phyloP scores from a whole-genome alignment of 176 grass and related monocot species.

The Carex pumila region DNA sequence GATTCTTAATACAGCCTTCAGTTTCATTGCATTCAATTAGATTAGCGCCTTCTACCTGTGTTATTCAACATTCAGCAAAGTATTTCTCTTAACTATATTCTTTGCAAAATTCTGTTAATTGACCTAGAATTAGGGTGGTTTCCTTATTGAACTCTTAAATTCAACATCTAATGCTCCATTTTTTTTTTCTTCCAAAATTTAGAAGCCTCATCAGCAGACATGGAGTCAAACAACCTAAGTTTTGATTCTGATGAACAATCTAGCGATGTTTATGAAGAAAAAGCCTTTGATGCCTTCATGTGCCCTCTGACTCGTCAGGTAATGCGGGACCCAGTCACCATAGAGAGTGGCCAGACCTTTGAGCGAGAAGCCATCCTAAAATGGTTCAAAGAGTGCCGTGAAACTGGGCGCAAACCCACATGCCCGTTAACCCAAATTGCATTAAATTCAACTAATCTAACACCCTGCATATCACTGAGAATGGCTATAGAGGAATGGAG shows the following conservation, averaged over 20 bases:
- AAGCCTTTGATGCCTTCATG: slow-evolving; percentile 70
- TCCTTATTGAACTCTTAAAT: not conserved
- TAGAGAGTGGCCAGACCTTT: slow-evolving; percentile 84
- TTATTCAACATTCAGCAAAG: not conserved
- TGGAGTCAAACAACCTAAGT: slow-evolving; percentile 16
- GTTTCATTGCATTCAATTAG: not conserved
- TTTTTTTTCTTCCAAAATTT: not conserved
- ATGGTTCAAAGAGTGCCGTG: slow-evolving; percentile 79
- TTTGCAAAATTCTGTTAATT: not conserved
- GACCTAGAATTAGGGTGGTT: not conserved
- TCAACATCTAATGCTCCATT: not conserved
- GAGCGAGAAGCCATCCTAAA: slow-evolving; percentile 82
- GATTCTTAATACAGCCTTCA: not conserved
- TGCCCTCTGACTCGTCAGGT: slow-evolving; percentile 75
- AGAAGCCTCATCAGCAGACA: not conserved
- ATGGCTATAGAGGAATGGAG: slow-evolving; percentile 84
- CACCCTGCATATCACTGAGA: slow-evolving; percentile 55
- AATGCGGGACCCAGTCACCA: slow-evolving; percentile 64
- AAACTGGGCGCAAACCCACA: slow-evolving; percentile 47
- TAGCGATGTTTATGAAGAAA: slow-evolving; percentile 32
- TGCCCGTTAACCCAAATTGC: slow-evolving; percentile 65
- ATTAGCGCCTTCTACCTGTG: not conserved
- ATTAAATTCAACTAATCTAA: slow-evolving; percentile 45
- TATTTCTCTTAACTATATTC: not conserved
- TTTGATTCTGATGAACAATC: slow-evolving; percentile 38